Conservation (phyloP, 176 grass and related monocot species). For the Aegilops longissima region DNA sequence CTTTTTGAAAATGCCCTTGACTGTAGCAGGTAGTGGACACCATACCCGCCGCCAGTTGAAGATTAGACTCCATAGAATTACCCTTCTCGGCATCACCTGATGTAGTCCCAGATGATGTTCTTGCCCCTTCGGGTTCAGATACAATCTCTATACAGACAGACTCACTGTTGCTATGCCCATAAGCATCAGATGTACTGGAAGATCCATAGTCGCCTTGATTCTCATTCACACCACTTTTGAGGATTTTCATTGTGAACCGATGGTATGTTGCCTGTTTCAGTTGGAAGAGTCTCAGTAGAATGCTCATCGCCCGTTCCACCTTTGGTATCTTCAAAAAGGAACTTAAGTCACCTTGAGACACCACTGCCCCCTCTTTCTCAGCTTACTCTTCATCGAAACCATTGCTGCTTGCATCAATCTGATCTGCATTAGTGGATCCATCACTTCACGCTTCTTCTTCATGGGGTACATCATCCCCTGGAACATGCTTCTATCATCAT, state of each 20-base stretch:
- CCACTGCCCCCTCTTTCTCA: too few relatives aligned
- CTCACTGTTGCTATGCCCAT: constrained; percentile 15
- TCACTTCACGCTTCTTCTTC: constrained; percentile 11
- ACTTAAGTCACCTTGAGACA: too few relatives aligned
- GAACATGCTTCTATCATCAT: constrained; percentile 47
- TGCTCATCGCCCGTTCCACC: constrained; percentile 12
- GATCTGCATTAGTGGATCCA: too few relatives aligned
- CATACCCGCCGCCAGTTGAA: too few relatives aligned
- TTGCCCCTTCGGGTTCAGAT: constrained; percentile 30
- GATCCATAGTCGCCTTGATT: neutral
- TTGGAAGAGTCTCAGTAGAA: constrained; percentile 35
- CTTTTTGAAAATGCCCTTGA: too few relatives aligned
- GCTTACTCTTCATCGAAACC: too few relatives aligned
- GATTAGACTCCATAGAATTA: neutral
- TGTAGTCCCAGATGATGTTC: constrained; percentile 26
- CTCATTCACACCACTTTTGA: neutral
- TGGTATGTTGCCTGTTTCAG: constrained; percentile 45
- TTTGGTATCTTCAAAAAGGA: constrained; percentile 10
- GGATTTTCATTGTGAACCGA: constrained; percentile 26
- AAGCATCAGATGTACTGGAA: constrained; percentile 28
- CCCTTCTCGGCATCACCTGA: constrained; percentile 33
- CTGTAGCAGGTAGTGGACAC: too few relatives aligned
- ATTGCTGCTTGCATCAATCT: too few relatives aligned
- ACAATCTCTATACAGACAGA: constrained; percentile 29
- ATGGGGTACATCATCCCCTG: constrained; percentile 37